A percentile compares a stretch with the other conserved stretches of the same genome.
phyloP scores from a whole-genome alignment of 495 filamentous ascomycete species.

The Extremus antarcticus region DNA sequence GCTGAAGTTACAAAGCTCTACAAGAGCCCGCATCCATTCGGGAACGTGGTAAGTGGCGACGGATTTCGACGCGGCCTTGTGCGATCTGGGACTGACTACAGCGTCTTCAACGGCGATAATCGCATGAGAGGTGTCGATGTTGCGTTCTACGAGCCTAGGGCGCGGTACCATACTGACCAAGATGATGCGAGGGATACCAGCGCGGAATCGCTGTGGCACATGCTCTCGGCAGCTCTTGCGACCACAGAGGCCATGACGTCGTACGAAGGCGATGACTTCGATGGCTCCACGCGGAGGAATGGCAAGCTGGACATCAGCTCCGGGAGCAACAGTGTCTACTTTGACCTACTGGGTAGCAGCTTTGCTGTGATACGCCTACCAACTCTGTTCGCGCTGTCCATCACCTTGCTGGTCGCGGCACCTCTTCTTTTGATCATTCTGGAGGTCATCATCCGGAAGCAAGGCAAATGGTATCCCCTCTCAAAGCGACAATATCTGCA shows the following conservation, averaged over 20 bases:
- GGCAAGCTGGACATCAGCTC: slow-evolving; percentile 55
- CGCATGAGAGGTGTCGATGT: slow-evolving; percentile 85
- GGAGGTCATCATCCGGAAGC: slow-evolving; percentile 52
- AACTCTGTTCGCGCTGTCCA: slow-evolving; percentile 76
- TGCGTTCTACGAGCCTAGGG: slow-evolving; percentile 77
- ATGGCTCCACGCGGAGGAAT: slow-evolving; percentile 44
- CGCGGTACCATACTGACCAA: slow-evolving; percentile 82
- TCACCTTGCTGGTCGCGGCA: slow-evolving; percentile 67
- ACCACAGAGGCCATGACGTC: slow-evolving; percentile 61
- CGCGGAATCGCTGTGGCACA: slow-evolving; percentile 73
- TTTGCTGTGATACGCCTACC: slow-evolving; percentile 71
- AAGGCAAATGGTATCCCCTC: slow-evolving; percentile 76
- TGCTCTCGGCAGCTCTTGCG: slow-evolving; percentile 71
- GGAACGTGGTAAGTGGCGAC: slow-evolving; percentile 68
- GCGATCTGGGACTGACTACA: slow-evolving; percentile 80
- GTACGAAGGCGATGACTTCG: slow-evolving; percentile 59
- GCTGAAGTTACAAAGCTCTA: slow-evolving; percentile 77
- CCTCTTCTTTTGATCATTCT: slow-evolving; percentile 60
- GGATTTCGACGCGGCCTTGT: slow-evolving; percentile 71
- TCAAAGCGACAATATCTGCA: slow-evolving; percentile 47
- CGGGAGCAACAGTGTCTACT: slow-evolving; percentile 75
- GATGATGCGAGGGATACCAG: slow-evolving; percentile 66
- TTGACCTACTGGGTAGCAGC: slow-evolving; percentile 74
- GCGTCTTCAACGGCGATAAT: slow-evolving; percentile 63
- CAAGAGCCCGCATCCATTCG: slow-evolving; percentile 64